Conservation (phyloP, 2,329 filamentous ascomycete species). For the Hymenotorrendiella dingleyae region DNA sequence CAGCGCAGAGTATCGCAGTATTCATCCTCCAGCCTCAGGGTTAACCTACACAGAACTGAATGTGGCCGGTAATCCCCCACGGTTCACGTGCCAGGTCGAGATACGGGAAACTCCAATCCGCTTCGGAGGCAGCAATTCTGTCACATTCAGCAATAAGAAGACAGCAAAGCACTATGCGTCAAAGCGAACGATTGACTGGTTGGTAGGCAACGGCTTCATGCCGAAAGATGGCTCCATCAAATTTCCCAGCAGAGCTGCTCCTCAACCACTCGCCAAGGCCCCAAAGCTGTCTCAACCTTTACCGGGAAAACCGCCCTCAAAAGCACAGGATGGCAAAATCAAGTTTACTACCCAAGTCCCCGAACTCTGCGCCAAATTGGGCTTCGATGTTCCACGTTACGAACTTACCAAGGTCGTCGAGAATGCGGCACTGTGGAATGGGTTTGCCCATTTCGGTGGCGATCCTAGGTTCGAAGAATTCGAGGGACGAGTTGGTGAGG, state of each 20-base stretch:
- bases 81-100: slow-evolving; percentile 20
- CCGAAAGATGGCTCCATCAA: slow-evolving; percentile 20
- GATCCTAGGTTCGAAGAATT: slow-evolving; percentile 29
- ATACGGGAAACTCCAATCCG: slow-evolving; percentile 18
- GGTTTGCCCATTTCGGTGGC: slow-evolving; percentile 24
- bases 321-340: neutral
- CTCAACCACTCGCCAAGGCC: slow-evolving; percentile 2
- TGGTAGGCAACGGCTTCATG: slow-evolving; percentile 26
- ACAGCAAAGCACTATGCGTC: slow-evolving; percentile 28
- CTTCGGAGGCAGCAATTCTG: slow-evolving; percentile 14
- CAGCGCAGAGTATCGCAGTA: slow-evolving; percentile 23
- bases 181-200: slow-evolving; percentile 29
- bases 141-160: slow-evolving; percentile 27
- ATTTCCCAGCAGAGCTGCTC: slow-evolving; percentile 18
- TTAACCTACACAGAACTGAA: slow-evolving; percentile 10
- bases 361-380: slow-evolving; percentile 20
- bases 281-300: neutral
- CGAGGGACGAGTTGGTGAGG: slow-evolving; percentile 35
- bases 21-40: slow-evolving; percentile 4
- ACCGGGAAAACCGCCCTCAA: neutral
- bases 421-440: slow-evolving; percentile 17
- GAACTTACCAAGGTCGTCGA: slow-evolving; percentile 13
- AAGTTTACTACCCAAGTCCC: slow-evolving; percentile 18
- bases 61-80: slow-evolving; percentile 2
- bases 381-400: slow-evolving; percentile 23